These are phyloP conservation scores for Magnusiomyces tetraspermus DNA, from an alignment of 1,139 yeast species.

Conservation along the genomic window DNA sequence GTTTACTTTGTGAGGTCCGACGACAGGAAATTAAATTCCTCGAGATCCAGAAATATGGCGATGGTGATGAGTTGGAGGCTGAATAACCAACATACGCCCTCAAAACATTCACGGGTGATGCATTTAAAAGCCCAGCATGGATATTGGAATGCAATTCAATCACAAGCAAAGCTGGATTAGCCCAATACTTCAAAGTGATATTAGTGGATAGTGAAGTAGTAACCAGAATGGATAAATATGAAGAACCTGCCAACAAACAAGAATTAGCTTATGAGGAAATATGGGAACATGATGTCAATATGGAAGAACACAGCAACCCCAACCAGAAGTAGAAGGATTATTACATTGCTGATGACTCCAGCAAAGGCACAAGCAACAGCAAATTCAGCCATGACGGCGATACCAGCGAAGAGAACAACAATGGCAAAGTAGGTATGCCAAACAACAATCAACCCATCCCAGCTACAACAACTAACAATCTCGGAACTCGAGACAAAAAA, in stretches of 20 bases:
- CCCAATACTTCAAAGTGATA: background rate
- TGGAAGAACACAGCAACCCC: too few relatives aligned
- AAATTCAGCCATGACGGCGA: too few relatives aligned
- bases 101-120: background rate
- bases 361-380: too few relatives aligned
- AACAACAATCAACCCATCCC: too few relatives aligned
- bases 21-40: background rate
- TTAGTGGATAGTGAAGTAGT: background rate
- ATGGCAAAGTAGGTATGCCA: too few relatives aligned
- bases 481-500: too few relatives aligned
- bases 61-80: background rate
- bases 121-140: background rate
- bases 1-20: too few relatives aligned
- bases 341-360: too few relatives aligned
- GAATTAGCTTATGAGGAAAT: too few relatives aligned
- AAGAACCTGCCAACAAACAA: background rate
- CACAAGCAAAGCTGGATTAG: background rate
- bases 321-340: too few relatives aligned
- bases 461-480: too few relatives aligned
- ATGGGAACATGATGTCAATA: background rate
- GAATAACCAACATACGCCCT: background rate
- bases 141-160: background rate
- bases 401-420: too few relatives aligned
- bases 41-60: background rate
- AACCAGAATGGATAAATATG: background rate